A percentile compares a stretch with the other conserved stretches of the same genome.
These are phyloP conservation scores for Penicillium psychrosexuale DNA, from an alignment of 2,329 filamentous ascomycete species.

Conservation along the genomic window DNA sequence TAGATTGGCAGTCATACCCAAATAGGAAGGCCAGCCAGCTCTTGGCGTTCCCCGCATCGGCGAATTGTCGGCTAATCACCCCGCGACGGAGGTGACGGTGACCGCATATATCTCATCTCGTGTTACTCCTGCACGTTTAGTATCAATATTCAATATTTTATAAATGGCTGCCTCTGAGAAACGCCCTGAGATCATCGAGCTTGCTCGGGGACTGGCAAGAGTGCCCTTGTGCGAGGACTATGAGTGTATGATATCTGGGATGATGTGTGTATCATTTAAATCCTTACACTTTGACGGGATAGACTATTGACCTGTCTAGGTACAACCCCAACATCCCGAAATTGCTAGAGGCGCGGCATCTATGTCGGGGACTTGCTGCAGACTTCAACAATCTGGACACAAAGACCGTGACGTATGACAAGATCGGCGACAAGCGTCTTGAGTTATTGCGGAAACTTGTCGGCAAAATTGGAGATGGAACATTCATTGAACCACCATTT, in stretches of 20 bases:
- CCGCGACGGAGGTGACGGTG: background rate
- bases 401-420: conserved; percentile 25
- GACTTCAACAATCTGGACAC: conserved; percentile 33
- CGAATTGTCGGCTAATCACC: conserved; percentile 1
- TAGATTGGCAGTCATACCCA: background rate
- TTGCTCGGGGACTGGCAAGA: conserved; percentile 26
- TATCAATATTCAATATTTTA: background rate
- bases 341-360: conserved; percentile 29
- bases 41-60: background rate
- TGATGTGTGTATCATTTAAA: conserved; percentile 27
- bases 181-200: conserved; percentile 30
- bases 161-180: conserved; percentile 28
- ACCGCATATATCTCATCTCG: background rate
- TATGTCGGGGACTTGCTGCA: conserved; percentile 24
- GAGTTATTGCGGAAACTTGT: conserved; percentile 29
- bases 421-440: conserved; percentile 25
- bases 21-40: conserved; percentile 1
- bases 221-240: conserved; percentile 35
- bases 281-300: background rate
- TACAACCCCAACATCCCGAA: conserved; percentile 30
- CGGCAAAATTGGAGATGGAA: conserved; percentile 29
- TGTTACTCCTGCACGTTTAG: background rate
- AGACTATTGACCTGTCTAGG: conserved; percentile 11
- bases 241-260: conserved; percentile 37
- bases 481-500: conserved; percentile 34